phyloP scores from a whole-genome alignment of 2,329 filamentous ascomycete species.

The Colletotrichum sp. region DNA sequence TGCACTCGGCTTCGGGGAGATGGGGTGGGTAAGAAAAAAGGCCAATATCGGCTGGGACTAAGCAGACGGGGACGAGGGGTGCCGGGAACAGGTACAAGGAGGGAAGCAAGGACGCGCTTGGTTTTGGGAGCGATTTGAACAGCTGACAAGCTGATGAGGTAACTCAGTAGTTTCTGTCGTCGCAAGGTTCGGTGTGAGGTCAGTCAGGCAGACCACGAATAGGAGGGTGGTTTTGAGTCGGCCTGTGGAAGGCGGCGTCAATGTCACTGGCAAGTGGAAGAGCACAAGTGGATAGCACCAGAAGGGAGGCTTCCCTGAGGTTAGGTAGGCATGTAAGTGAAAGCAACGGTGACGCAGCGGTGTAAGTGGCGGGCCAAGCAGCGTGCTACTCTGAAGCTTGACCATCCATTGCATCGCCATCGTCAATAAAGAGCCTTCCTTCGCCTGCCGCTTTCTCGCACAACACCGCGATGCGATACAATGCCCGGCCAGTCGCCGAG shows the following conservation, averaged over 20 bases:
- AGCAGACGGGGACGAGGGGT: constrained; percentile 6
- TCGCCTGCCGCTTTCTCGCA: background rate
- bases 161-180: constrained; percentile 9
- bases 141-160: constrained; percentile 16
- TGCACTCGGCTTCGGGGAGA: background rate
- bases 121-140: constrained; percentile 1
- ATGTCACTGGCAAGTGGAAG: background rate
- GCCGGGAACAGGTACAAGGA: background rate
- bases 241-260: background rate
- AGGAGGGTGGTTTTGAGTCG: background rate
- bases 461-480: background rate
- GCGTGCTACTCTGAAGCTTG: background rate
- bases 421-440: background rate
- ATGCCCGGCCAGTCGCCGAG: background rate
- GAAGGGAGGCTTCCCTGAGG: background rate
- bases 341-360: constrained; percentile 3
- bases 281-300: background rate
- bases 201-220: background rate
- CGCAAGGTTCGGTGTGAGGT: background rate
- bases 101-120: constrained; percentile 6
- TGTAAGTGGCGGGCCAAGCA: constrained; percentile 18
- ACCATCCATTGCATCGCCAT: background rate
- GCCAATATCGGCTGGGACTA: background rate
- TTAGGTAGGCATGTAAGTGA: background rate
- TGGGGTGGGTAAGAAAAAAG: background rate